Evolutionary conservation across 495 filamentous ascomycete species (phyloP).

Genomic region (Aspergillus funiculosus): DNA sequence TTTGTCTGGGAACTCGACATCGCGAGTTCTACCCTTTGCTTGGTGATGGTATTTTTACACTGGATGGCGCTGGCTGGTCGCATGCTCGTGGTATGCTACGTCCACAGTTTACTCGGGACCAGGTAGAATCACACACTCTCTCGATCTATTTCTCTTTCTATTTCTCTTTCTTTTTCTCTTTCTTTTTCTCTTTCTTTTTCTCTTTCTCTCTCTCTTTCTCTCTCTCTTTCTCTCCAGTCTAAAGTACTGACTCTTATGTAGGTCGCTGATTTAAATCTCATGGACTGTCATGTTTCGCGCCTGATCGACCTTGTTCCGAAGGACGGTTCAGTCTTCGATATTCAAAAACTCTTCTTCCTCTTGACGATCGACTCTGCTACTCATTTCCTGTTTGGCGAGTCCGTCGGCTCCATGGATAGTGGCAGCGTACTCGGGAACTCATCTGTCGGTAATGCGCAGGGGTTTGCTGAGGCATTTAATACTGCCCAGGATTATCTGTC

Average conservation of each 20-base stretch:
- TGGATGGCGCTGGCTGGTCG: slow-evolving; percentile 63
- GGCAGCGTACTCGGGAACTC: slow-evolving; percentile 27
- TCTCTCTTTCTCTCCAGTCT: too few species aligned
- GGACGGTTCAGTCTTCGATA: slow-evolving; percentile 50
- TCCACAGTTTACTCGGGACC: slow-evolving; percentile 48
- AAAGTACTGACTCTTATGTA: too few species aligned
- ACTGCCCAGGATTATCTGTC: slow-evolving; percentile 37
- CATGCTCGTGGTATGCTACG: slow-evolving; percentile 50
- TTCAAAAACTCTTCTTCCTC: slow-evolving; percentile 54
- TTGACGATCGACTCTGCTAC: slow-evolving; percentile 63
- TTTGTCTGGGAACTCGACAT: slow-evolving; percentile 43
- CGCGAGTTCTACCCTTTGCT: slow-evolving; percentile 46
- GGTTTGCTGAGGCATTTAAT: slow-evolving; percentile 45
- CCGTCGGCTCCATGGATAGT: slow-evolving; percentile 37
- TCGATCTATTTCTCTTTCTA: background rate
- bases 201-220: too few species aligned
- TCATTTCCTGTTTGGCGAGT: slow-evolving; percentile 61
- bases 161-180: too few species aligned
- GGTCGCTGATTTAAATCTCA: slow-evolving; percentile 43
- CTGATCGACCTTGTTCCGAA: slow-evolving; percentile 45
- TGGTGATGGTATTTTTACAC: slow-evolving; percentile 62
- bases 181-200: too few species aligned
- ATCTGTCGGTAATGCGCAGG: slow-evolving; percentile 32
- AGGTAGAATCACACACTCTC: slow-evolving; percentile 24
- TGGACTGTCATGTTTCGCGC: slow-evolving; percentile 52